phyloP scores from a whole-genome alignment of 352 stramenopile genomes.

The Peronospora destructor region DNA sequence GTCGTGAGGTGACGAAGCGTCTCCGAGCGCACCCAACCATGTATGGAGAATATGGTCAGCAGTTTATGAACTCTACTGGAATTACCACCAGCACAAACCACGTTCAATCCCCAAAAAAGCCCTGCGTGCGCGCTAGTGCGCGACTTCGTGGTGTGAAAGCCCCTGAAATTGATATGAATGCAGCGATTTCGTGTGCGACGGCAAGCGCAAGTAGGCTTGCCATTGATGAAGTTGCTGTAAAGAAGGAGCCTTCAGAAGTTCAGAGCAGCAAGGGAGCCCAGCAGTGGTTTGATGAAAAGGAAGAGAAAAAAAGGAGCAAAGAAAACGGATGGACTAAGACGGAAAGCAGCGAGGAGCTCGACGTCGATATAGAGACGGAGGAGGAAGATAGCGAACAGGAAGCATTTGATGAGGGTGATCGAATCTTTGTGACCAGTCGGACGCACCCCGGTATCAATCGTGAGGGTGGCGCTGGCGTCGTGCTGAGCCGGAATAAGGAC shows the following conservation, averaged over 20 bases:
- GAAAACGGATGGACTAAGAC: slow-evolving; percentile 3
- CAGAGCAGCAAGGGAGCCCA: not conserved
- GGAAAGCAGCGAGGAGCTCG: slow-evolving; percentile 1
- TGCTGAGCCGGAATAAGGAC: slow-evolving; percentile 50
- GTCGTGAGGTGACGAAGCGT: slow-evolving; percentile 63
- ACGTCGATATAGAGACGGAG: slow-evolving; percentile 18
- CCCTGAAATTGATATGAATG: slow-evolving; percentile 28
- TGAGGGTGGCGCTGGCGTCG: slow-evolving; percentile 48
- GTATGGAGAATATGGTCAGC: slow-evolving; percentile 35
- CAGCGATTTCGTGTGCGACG: slow-evolving; percentile 10
- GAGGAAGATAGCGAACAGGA: slow-evolving; percentile 38
- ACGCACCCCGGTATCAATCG: slow-evolving; percentile 80
- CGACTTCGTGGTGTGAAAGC: slow-evolving; percentile 44
- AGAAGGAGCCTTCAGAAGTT: slow-evolving; percentile 19
- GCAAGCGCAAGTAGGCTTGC: slow-evolving; percentile 4
- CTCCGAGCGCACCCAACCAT: slow-evolving; percentile 42
- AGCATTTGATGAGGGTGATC: slow-evolving; percentile 48
- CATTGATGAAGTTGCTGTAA: slow-evolving; percentile 17
- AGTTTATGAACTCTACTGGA: slow-evolving; percentile 11
- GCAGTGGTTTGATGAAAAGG: slow-evolving; percentile 37
- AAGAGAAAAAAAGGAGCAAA: slow-evolving; percentile 20
- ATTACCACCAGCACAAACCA: slow-evolving; percentile 15
- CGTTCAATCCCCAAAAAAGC: slow-evolving; percentile 10
- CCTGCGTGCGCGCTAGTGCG: slow-evolving; percentile 27
- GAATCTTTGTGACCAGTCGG: slow-evolving; percentile 67